A percentile compares a stretch with the other conserved stretches of the same genome.
These are phyloP conservation scores for Mollisia scopiformis DNA, from an alignment of 2,329 filamentous ascomycete genomes.

Conservation along the genomic window DNA sequence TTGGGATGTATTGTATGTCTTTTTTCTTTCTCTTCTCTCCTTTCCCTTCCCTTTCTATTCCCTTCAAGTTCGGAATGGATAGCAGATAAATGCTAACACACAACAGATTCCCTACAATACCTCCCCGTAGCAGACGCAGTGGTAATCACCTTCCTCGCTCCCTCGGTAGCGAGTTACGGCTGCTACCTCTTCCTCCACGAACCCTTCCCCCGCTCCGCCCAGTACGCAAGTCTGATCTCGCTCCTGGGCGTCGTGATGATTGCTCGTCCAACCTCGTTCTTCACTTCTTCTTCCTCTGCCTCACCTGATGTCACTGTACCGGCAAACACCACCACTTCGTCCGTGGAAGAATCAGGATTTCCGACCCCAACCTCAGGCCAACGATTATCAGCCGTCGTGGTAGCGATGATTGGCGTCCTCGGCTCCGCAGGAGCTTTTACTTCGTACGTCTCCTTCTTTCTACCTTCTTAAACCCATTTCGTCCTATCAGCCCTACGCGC, in stretches of 20 bases:
- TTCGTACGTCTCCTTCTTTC: too few relatives aligned
- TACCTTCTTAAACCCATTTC: too few relatives aligned
- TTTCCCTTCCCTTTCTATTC: not conserved
- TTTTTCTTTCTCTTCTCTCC: too few relatives aligned
- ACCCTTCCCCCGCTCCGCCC: constrained; percentile 77
- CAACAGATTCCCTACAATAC: constrained; percentile 67
- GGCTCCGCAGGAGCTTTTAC: constrained; percentile 77
- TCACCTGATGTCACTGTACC: not conserved
- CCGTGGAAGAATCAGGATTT: constrained; percentile 10
- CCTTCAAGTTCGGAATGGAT: not conserved
- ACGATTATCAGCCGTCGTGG: constrained; percentile 65
- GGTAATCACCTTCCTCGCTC: constrained; percentile 85
- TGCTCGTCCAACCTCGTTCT: constrained; percentile 57
- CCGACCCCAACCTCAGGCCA: constrained; percentile 40
- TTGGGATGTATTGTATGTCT: constrained; percentile 53
- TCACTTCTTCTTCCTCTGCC: constrained; percentile 19
- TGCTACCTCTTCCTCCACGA: constrained; percentile 77
- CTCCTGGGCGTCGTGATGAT: constrained; percentile 83
- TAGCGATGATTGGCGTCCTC: constrained; percentile 76
- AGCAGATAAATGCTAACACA: constrained; percentile 2
- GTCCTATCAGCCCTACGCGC: too few relatives aligned
- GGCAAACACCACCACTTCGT: constrained; percentile 8
- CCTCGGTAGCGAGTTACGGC: constrained; percentile 76
- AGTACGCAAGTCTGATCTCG: constrained; percentile 75
- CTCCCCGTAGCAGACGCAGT: constrained; percentile 85